Conservation (phyloP, 2,329 filamentous ascomycete genomes). For the Aspergillus sp. region DNA sequence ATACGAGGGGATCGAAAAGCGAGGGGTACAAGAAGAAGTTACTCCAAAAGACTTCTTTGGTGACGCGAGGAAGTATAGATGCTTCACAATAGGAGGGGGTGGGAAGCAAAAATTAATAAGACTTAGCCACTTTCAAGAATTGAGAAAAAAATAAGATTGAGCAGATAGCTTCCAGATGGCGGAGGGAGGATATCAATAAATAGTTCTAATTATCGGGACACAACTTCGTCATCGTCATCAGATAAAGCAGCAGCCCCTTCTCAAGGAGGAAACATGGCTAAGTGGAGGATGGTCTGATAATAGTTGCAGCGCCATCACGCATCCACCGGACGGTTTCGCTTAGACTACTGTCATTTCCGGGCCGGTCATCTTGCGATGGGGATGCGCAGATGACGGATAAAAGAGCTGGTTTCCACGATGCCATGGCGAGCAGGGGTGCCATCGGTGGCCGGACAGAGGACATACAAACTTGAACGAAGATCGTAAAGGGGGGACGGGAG, state of each 20-base stretch:
- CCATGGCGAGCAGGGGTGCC: slow-evolving; percentile 25
- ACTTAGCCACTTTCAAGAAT: background rate
- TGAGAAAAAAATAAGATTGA: background rate
- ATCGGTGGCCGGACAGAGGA: slow-evolving; percentile 19
- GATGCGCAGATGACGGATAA: slow-evolving; percentile 18
- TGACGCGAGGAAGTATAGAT: slow-evolving; percentile 4
- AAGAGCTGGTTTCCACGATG: slow-evolving; percentile 13
- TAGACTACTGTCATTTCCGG: slow-evolving; percentile 27
- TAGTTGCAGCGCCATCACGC: slow-evolving; percentile 21
- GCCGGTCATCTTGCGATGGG: slow-evolving; percentile 18
- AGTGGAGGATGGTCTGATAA: slow-evolving; percentile 19
- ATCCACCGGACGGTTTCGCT: slow-evolving; percentile 20
- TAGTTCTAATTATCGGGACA: slow-evolving; percentile 10
- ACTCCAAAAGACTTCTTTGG: slow-evolving; percentile 1
- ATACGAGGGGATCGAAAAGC: background rate
- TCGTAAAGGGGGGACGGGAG: slow-evolving; percentile 19
- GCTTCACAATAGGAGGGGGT: background rate
- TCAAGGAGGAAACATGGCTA: slow-evolving; percentile 13
- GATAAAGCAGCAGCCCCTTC: slow-evolving; percentile 17
- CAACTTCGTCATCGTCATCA: slow-evolving; percentile 17
- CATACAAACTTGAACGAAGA: slow-evolving; percentile 19
- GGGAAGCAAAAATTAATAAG: background rate
- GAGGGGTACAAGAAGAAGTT: slow-evolving; percentile 1
- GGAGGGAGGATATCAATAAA: slow-evolving; percentile 18
- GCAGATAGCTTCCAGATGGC: background rate